A percentile compares a stretch with the other conserved stretches of the same genome.
Evolutionary conservation across 805 yeast species (phyloP).

Genomic region (Yamadazyma endophytica): DNA sequence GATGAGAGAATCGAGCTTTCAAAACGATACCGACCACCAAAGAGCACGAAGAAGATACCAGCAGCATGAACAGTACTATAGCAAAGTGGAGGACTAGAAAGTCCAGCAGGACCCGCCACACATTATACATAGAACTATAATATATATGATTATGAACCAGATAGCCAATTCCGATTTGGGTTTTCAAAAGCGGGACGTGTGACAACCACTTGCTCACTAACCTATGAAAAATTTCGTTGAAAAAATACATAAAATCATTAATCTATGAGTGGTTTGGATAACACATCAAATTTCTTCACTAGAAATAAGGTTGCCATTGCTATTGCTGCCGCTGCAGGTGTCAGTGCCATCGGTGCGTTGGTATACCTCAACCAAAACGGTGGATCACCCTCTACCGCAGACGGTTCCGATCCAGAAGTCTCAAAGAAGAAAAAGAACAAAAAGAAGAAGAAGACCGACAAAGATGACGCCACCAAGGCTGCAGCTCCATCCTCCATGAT

Average conservation of each 20-base stretch:
- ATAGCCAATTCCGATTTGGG: too few species aligned
- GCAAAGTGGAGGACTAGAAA: conserved; percentile 16
- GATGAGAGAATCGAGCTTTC: conserved; percentile 24
- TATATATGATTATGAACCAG: too few species aligned
- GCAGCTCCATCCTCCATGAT: conserved; percentile 1
- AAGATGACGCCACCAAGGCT: conserved; percentile 18
- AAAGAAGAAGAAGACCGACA: conserved; percentile 40
- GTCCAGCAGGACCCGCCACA: too few species aligned
- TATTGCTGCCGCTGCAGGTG: conserved; percentile 59
- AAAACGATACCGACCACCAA: conserved; percentile 28
- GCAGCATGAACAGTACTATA: conserved; percentile 24
- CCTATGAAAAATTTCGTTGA: too few species aligned
- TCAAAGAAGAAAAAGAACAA: conserved; percentile 39
- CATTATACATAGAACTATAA: too few species aligned
- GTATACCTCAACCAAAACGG: conserved; percentile 35
- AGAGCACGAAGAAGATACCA: conserved; percentile 31
- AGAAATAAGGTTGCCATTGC: conserved; percentile 61
- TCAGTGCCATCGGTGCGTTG: conserved; percentile 62
- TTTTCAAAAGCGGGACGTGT: too few species aligned
- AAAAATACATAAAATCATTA: conserved; percentile 1
- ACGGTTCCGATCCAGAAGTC: conserved; percentile 12
- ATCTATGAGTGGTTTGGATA: conserved; percentile 15
- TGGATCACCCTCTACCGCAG: conserved; percentile 2
- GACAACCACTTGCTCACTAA: too few species aligned
- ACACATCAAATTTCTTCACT: conserved; percentile 32